Base-by-base conservation (phyloP, 345 rosid genomes). In the Gossypium raimondii region DNA sequence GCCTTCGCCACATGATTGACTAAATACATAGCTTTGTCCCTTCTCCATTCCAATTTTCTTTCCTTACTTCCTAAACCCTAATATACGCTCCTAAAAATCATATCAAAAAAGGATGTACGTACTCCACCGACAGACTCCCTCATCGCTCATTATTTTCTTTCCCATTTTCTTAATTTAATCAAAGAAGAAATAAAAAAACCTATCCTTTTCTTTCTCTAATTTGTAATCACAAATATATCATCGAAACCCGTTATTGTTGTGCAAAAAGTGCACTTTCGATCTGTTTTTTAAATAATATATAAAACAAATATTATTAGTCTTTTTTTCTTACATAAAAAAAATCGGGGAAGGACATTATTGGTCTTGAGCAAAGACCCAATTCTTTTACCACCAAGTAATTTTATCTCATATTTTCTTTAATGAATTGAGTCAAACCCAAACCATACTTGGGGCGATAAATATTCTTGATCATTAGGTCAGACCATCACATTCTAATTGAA, bases 391-490 rank as follows among this genome's bases (percentile, higher is more conserved):
- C 7, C 0, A 34, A 34, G 1, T 4, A 34, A 34, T 34, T 34
- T 5, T 34, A 5, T 34, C 7, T 34, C 1, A 4, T 27, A 2
- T 34, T 4, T 34, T 4, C 0, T 29, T 29, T 29, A 0, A 0
- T 29, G 4, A 29, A 29, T 29, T 29, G 6, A 29, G 0, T 29
- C 0, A 0, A 29, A 4, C 0, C 0, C 1, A 29, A 29, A 0
- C 0, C 0, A 0, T 29, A 29, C 0, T 29, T 29, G 1, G 0
- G 0, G 5, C 0, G 0, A 0, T 29, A 1, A 29, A 29, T 29
- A 29, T 0, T 4, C 0, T 29, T 29, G 5, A 0, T 0, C 5
- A 29, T 29, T 1, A 29, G 38, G 0, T 20, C 22, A 20, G 22
- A 20, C 1, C 0, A 29, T 29, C 38, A 29, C 41, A 34, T 34